A percentile compares a stretch with the other conserved stretches of the same genome.
Evolutionary conservation across 352 stramenopile species (phyloP).

Genomic region (Thalassiosira livingstoniorum): DNA sequence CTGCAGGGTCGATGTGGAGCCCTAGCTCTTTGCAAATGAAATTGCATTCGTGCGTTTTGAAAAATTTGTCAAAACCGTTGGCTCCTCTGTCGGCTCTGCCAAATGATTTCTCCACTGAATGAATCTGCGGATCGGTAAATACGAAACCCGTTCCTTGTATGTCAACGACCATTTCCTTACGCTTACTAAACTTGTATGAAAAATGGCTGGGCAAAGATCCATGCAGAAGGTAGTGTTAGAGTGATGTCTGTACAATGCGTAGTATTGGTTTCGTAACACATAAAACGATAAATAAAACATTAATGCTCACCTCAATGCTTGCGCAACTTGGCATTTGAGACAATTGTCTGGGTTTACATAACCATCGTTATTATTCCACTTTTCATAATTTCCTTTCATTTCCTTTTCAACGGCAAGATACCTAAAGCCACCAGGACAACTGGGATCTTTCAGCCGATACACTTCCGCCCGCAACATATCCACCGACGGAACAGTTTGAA

Average conservation of each 20-base stretch:
- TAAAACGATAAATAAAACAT: background rate
- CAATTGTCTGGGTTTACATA: conserved; percentile 16
- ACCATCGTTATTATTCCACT: conserved; percentile 32
- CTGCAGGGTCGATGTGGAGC: too few species aligned
- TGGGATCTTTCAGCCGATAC: conserved; percentile 18
- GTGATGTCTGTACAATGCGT: background rate
- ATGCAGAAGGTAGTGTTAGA: too few species aligned
- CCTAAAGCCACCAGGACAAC: conserved; percentile 18
- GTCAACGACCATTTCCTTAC: conserved; percentile 30
- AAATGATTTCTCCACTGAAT: conserved; percentile 22
- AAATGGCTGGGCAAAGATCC: conserved; percentile 14
- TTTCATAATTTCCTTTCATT: conserved; percentile 4
- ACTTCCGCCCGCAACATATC: conserved; percentile 8
- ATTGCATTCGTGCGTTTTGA: conserved; percentile 23
- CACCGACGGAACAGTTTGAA: background rate
- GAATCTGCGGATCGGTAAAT: conserved; percentile 23
- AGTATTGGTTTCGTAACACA: background rate
- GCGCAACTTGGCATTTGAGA: conserved; percentile 15
- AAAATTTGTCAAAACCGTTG: conserved; percentile 20
- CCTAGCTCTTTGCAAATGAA: conserved; percentile 12
- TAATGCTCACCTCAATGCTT: conserved; percentile 22
- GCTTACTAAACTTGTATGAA: conserved; percentile 14
- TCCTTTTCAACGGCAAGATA: conserved; percentile 28
- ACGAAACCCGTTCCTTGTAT: conserved; percentile 19
- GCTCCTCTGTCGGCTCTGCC: conserved; percentile 23